phyloP scores from a whole-genome alignment of 169 alveolate genomes.

The Eimeria praecox region DNA sequence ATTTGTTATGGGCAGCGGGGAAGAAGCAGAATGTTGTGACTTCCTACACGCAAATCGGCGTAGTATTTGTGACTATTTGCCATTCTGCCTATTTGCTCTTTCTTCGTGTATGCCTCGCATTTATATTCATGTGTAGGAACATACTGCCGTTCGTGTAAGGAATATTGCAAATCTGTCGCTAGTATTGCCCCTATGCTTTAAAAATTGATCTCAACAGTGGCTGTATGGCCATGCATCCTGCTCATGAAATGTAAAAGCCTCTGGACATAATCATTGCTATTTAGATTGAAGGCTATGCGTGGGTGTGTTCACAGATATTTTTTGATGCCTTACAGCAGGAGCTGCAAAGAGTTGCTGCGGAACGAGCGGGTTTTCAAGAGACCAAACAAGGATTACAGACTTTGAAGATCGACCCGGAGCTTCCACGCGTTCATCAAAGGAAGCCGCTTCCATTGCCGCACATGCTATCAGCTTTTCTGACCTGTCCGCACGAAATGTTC shows the following conservation, averaged over 20 bases:
- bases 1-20: conserved; percentile 14
- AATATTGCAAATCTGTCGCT: background rate
- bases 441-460: conserved; percentile 53
- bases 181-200: background rate
- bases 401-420: background rate
- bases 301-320: background rate
- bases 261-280: background rate
- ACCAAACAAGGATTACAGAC: conserved; percentile 63
- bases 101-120: background rate
- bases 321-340: conserved; percentile 40
- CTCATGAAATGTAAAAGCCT: background rate
- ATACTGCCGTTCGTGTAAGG: background rate
- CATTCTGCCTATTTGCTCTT: background rate
- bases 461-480: conserved; percentile 42
- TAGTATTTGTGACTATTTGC: background rate
- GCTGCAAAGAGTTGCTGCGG: conserved; percentile 58
- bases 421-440: conserved; percentile 74
- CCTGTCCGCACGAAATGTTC: conserved; percentile 5
- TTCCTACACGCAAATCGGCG: conserved; percentile 25
- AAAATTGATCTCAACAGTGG: background rate
- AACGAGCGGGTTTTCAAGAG: conserved; percentile 54
- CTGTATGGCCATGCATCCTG: background rate
- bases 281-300: background rate
- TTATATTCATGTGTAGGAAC: background rate
- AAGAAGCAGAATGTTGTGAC: conserved; percentile 54